Evolutionary conservation across 192 early-diverging fungal genomes (phyloP).

Genomic region (Coemansia sp.): DNA sequence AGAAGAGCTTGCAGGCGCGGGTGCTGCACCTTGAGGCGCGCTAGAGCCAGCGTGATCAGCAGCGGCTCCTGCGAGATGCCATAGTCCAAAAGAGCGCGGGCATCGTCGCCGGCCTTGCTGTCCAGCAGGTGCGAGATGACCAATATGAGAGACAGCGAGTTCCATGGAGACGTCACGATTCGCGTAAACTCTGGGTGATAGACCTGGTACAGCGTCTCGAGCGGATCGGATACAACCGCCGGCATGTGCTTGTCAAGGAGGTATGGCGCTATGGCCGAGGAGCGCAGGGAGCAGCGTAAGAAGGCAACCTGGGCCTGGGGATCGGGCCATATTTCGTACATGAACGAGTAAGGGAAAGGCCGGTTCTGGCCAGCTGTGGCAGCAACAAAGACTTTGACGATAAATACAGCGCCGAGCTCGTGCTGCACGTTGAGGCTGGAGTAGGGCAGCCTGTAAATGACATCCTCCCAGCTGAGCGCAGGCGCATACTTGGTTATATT

Average conservation of each 20-base stretch:
- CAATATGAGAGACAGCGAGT: constrained; percentile 50
- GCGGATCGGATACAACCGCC: constrained; percentile 27
- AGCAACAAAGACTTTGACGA: constrained; percentile 29
- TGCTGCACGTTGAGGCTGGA: constrained; percentile 24
- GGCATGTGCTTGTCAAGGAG: constrained; percentile 50
- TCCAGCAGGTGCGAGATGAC: constrained; percentile 46
- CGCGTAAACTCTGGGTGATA: constrained; percentile 43
- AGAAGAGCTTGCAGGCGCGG: constrained; percentile 49
- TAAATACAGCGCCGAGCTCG: constrained; percentile 39
- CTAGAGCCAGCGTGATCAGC: constrained; percentile 47
- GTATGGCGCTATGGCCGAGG: constrained; percentile 14
- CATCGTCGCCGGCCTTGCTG: constrained; percentile 44
- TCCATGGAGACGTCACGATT: constrained; percentile 48
- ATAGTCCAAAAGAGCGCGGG: constrained; percentile 33
- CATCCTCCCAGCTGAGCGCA: constrained; percentile 46
- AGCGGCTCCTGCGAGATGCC: constrained; percentile 44
- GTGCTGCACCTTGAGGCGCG: constrained; percentile 50
- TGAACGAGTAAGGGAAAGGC: constrained; percentile 46
- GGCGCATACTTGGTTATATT: constrained; percentile 23
- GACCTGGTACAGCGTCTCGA: constrained; percentile 44
- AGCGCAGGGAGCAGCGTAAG: constrained; percentile 29
- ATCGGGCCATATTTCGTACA: constrained; percentile 52
- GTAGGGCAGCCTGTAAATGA: constrained; percentile 40
- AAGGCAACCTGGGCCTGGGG: constrained; percentile 42
- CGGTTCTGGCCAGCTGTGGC: constrained; percentile 37